A percentile compares a stretch with the other conserved stretches of the same genome.
These are phyloP conservation scores for Cyclostephanos invisitatus DNA, from an alignment of 108 stramenopile species.

Conservation along the genomic window DNA sequence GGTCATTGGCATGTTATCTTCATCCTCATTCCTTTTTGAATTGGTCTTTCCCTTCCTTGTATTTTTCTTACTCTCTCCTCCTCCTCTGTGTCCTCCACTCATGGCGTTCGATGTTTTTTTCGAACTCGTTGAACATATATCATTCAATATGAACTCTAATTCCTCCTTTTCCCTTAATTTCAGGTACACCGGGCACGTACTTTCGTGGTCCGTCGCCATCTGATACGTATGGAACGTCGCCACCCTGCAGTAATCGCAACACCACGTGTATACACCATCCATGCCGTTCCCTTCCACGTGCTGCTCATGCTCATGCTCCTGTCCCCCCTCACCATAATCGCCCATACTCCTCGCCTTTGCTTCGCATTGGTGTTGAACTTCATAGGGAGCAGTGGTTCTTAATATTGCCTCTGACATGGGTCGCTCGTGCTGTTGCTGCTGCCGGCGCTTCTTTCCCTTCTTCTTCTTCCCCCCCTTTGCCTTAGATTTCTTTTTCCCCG, in stretches of 20 bases:
- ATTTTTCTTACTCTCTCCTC: neutral
- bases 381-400: no score
- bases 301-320: neutral
- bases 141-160: neutral
- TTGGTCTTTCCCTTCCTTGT: neutral
- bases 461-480: neutral
- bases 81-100: neutral
- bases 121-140: neutral
- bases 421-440: neutral
- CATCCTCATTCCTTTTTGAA: no score
- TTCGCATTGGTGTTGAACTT: no score
- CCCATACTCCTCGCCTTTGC: no score
- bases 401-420: neutral
- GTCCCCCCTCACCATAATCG: neutral
- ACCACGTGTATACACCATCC: neutral
- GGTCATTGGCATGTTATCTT: no score
- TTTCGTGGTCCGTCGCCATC: slow-evolving; percentile 18
- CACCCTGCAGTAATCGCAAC: slow-evolving; percentile 28
- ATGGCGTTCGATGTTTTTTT: neutral
- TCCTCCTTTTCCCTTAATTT: neutral
- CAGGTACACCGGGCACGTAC: neutral
- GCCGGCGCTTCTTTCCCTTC: neutral
- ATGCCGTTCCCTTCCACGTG: neutral
- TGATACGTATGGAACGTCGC: slow-evolving; percentile 30
- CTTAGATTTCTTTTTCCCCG: neutral